phyloP scores from a whole-genome alignment of 176 grass and related monocot genomes.

The Bothriochloa decipiens region DNA sequence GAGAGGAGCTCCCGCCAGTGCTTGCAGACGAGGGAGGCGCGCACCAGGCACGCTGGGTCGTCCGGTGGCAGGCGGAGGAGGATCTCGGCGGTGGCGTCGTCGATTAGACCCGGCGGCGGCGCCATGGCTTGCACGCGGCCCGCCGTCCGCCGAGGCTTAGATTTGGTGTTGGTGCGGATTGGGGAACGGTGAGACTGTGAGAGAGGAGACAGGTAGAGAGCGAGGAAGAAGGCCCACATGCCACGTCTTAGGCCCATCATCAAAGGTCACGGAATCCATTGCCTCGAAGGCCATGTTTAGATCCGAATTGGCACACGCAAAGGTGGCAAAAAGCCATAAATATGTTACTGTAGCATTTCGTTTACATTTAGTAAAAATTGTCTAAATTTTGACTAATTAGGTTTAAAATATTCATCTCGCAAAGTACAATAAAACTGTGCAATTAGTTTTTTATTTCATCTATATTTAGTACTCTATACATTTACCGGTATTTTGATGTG shows the following conservation, averaged over 20 bases:
- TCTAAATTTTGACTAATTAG: too few relatives aligned
- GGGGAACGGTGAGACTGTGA: background rate
- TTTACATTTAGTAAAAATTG: too few relatives aligned
- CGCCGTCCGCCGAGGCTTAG: background rate
- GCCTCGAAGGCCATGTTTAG: too few relatives aligned
- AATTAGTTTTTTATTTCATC: too few relatives aligned
- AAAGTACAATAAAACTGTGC: too few relatives aligned
- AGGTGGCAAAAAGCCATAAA: too few relatives aligned
- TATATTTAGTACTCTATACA: too few relatives aligned
- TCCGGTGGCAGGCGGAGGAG: conserved; percentile 27
- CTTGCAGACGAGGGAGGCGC: conserved; percentile 36
- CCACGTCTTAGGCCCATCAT: background rate
- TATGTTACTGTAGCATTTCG: too few relatives aligned
- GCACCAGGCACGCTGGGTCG: conserved; percentile 12
- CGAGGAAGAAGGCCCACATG: background rate
- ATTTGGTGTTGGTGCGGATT: background rate
- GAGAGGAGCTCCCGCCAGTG: conserved; percentile 15
- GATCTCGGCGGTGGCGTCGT: background rate
- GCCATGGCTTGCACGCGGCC: background rate
- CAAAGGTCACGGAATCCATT: too few relatives aligned
- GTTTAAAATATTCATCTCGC: too few relatives aligned
- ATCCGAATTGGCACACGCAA: too few relatives aligned
- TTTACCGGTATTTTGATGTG: too few relatives aligned
- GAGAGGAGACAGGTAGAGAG: background rate
- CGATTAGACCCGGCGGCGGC: conserved; percentile 19